Base-by-base conservation (phyloP, 805 yeast genomes). In the Schizosaccharomyces lindneri region DNA sequence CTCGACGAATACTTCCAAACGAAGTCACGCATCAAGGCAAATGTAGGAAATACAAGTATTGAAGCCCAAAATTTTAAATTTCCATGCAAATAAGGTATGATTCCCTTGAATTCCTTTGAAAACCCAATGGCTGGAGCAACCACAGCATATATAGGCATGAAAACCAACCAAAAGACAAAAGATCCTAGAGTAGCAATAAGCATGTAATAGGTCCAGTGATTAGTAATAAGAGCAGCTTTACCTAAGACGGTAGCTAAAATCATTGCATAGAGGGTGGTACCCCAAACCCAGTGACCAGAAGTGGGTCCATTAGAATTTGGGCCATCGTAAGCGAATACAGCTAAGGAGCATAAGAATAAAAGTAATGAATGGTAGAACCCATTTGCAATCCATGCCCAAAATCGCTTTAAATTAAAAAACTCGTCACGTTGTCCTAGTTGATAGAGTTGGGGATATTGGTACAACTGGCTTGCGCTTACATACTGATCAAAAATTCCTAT, bases 401-500 rank as follows among this genome's bases (percentile, higher is more conserved):
- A 93, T 48, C 88, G 88, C 4, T 81, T 76, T 13, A 88, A 95
- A 66, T 90, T 90, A 74, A 93, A 87, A 64, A 93, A 93, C 62
- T 79, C 83, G 21, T 95, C 85, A 64, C 80, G 75, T 72, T 90
- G 97, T 5, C 99, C 98, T 55, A 93, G 74, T 68, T 83, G 85
- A 72, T 94, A 93, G 60, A 94, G 74, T 68, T 86, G 95, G 0
- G 99, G 97, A 70, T 94, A 94, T 62, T 93, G 79, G 66, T 87
- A 93, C 55, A 94, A 75, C 68, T 90, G 78, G 65, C 95, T 77
- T 24, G 97, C 95, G 65, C 87, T 84, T 60, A 93, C 88, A 73
- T 87, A 93, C 72, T 93, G 98, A 72, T 93, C 99, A 74, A 93
- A 88, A 4, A 94, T 87, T 62, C 99, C 99, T 67, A 93, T 76